These are phyloP conservation scores for Colletotrichum destructivum DNA, from an alignment of 2,329 filamentous ascomycete genomes.

Conservation along the genomic window DNA sequence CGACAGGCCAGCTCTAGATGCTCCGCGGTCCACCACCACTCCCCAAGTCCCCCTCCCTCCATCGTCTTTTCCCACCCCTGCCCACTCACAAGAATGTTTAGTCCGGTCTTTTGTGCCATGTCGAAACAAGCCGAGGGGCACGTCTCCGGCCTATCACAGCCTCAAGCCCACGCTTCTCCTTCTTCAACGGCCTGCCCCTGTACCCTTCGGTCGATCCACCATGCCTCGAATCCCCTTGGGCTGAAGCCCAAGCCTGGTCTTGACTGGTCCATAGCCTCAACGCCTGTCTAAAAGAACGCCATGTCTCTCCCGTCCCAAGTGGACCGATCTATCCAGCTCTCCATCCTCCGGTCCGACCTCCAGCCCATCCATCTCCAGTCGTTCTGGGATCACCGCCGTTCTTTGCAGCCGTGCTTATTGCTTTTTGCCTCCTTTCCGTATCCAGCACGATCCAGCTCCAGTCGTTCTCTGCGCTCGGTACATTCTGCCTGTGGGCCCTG, in stretches of 20 bases:
- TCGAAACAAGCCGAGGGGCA: conserved; percentile 44
- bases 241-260: conserved; percentile 53
- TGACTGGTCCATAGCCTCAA: conserved; percentile 52
- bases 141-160: conserved; percentile 50
- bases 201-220: conserved; percentile 52
- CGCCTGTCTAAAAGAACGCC: conserved; percentile 43
- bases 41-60: not conserved
- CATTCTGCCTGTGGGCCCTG: conserved; percentile 36
- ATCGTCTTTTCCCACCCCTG: conserved; percentile 38
- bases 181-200: conserved; percentile 46
- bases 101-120: conserved; percentile 41
- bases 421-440: conserved; percentile 45
- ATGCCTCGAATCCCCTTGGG: conserved; percentile 57
- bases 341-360: conserved; percentile 41
- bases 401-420: conserved; percentile 52
- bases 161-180: conserved; percentile 38
- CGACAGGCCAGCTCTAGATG: conserved; percentile 28
- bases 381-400: conserved; percentile 48
- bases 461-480: conserved; percentile 36
- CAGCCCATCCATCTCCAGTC: conserved; percentile 53
- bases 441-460: conserved; percentile 40
- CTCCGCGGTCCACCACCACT: not conserved
- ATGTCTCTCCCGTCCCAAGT: conserved; percentile 43
- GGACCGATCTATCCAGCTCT: conserved; percentile 41
- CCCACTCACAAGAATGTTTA: conserved; percentile 49